Percentiles rank a stretch among this genome's conserved stretches.
Conservation (phyloP, 768 basidiomycete genomes). For the Solioccasus polychromus region DNA sequence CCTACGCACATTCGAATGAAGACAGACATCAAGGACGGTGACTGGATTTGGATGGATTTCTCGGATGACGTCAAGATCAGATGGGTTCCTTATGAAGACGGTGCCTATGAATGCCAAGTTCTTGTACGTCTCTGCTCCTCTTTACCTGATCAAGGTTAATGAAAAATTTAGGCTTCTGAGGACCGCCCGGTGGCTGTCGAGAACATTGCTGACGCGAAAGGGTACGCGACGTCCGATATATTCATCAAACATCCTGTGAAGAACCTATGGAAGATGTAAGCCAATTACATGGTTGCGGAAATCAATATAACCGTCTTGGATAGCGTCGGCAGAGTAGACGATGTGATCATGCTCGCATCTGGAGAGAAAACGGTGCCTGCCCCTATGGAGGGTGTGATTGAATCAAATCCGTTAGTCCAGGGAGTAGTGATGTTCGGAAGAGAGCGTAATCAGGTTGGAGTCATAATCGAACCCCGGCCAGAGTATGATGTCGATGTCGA, state of each 20-base stretch:
- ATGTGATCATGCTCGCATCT: slow-evolving; percentile 30
- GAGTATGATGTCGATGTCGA: slow-evolving; percentile 12
- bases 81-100: slow-evolving; percentile 32
- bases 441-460: slow-evolving; percentile 30
- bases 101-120: slow-evolving; percentile 34
- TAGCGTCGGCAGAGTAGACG: slow-evolving; percentile 35
- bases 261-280: slow-evolving; percentile 37
- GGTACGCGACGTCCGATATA: slow-evolving; percentile 44
- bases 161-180: slow-evolving; percentile 2
- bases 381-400: slow-evolving; percentile 27
- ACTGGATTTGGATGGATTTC: slow-evolving; percentile 16
- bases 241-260: slow-evolving; percentile 44
- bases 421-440: slow-evolving; percentile 36
- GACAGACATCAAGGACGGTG: slow-evolving; percentile 12
- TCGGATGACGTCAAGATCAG: slow-evolving; percentile 18
- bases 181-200: slow-evolving; percentile 14
- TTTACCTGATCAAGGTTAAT: too few species aligned
- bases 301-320: neutral
- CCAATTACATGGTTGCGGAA: neutral
- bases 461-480: slow-evolving; percentile 30
- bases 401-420: slow-evolving; percentile 17
- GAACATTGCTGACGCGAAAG: slow-evolving; percentile 39
- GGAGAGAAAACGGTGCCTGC: slow-evolving; percentile 25
- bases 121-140: slow-evolving; percentile 33
- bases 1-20: neutral